Base-by-base conservation (phyloP, 768 basidiomycete species). In the Calocera viscosa region DNA sequence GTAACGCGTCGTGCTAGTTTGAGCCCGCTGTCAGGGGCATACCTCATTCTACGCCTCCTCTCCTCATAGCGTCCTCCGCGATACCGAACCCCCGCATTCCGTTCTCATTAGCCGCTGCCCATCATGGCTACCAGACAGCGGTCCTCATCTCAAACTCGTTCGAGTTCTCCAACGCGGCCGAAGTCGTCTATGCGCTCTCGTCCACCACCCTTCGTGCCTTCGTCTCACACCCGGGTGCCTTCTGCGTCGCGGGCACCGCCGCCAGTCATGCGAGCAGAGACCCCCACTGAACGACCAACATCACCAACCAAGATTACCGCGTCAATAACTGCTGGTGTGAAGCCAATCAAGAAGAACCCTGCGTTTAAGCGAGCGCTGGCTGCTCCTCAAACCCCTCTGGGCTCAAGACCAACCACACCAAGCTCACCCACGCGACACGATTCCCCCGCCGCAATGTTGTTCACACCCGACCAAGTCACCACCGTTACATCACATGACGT, bases 1-100 rank as follows among this genome's bases (percentile, higher is more conserved):
- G 26, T 60, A 2, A 26, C 30, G 53, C 53, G 24, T 60, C 53
- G 24, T 24, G 19, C 8, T 24, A 7, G 30, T 60, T 60, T 60
- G 53, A 16, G 30, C 53, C 53, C 53, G 53, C 53, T 60, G 53
- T 60, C 53, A 60, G 26, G 11, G 5, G 53, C 53, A 60, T 60
- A 28, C 53, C 53, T 60, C 53, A 19, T 10, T 24, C 8, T 47
- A 7, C 19, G 8, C 43, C 43, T 47, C 43, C 16, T 47, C 43
- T 47, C 24, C 11, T 47, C 43, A 19, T 19, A 19, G 19, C 53
- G 11, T 5, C 43, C 7, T 19, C 19, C 16, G 53, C 53, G 53
- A 60, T 30, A 60, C 53, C 53, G 14, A 3, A 38, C 24, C 53
- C 24, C 53, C 26, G 30, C 24, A 60, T 14, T 60, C 43, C 43